Evolutionary conservation across 179 eudicot species (phyloP).

Genomic region (Corrigiola litoralis): DNA sequence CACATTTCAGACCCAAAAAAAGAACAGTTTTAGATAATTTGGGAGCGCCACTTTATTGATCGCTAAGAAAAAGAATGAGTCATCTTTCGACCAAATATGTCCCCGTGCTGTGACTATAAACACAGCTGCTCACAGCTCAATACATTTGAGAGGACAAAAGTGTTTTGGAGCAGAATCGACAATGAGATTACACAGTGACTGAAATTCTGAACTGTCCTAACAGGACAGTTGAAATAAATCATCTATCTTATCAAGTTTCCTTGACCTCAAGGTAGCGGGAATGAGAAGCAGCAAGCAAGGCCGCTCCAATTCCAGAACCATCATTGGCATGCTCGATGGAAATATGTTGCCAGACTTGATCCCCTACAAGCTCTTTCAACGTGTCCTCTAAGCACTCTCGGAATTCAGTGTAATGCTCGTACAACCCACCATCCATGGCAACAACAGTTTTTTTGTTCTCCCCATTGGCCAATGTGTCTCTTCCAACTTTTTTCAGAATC

Average conservation of each 20-base stretch:
- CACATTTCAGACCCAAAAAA: too few species aligned
- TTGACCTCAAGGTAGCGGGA: conserved; percentile 23
- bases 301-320: conserved; percentile 46
- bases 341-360: conserved; percentile 23
- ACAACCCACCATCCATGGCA: conserved; percentile 76
- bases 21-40: too few species aligned
- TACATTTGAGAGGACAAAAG: conserved; percentile 1
- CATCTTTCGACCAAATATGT: neutral
- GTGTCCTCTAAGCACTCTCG: conserved; percentile 31
- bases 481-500: conserved; percentile 68
- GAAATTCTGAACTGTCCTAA: neutral
- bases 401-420: conserved; percentile 48
- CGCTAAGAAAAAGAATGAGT: neutral
- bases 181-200: neutral
- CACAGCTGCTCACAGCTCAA: neutral
- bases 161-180: conserved; percentile 1
- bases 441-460: conserved; percentile 53
- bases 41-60: neutral
- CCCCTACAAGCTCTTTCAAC: conserved; percentile 34
- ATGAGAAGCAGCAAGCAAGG: conserved; percentile 42
- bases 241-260: conserved; percentile 2
- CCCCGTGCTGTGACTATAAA: neutral
- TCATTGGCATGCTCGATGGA: conserved; percentile 38
- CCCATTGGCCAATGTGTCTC: conserved; percentile 33
- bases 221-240: neutral